Base-by-base conservation (phyloP, 169 alveolate genomes). In the Pseudocohnilembus persalinus region DNA sequence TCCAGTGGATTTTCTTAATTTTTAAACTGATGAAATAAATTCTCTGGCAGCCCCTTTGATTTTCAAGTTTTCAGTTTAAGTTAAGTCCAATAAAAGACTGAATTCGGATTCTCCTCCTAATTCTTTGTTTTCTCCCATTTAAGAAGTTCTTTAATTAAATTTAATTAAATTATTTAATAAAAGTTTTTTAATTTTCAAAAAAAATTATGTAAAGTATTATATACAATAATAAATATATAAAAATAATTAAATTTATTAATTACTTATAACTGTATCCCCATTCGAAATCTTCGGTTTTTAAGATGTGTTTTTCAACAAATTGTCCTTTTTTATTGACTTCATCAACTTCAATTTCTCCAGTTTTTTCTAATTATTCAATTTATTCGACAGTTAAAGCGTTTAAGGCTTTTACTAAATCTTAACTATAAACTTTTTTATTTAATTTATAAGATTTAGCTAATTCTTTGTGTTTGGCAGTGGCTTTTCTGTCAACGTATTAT, bases 271-370 rank as follows among this genome's bases (percentile, higher is more conserved):
- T 89, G 65, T 96, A 90, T 27, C 97, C 97, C 29, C 97, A 93
- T 85, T 97, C 73, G 63, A 34, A n/a, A 11, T 34, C 28, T 86
- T 86, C 85, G 30, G 27, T 68, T 28, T 33, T 49, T 1, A 72
- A 31, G 63, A 77, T 29, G 74, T 82, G 80, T 74, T 74, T 82
- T 31, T 34, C 76, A 73, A 74, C 75, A 32, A 4, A 73, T 82
- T 32, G 1, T 73, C 33, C 27, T 26, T 20, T 82, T 82, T 34
- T 74, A 35, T 33, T 28, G 28, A 64, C 11, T 82, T 82, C 26
- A 31, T 98, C 72, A 64, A 95, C 74, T 31, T 92, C 92, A 84
- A 97, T 96, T 28, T 87, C 80, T 97, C 99, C 81, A 96, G 99
- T 89, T 93, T 93, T 85, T 96, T 96, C 83, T 94, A 97, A 73